Percentiles rank a stretch among this genome's conserved stretches.
These are phyloP conservation scores for Thelonectria discophora DNA, from an alignment of 2,329 filamentous ascomycete genomes.

Conservation along the genomic window DNA sequence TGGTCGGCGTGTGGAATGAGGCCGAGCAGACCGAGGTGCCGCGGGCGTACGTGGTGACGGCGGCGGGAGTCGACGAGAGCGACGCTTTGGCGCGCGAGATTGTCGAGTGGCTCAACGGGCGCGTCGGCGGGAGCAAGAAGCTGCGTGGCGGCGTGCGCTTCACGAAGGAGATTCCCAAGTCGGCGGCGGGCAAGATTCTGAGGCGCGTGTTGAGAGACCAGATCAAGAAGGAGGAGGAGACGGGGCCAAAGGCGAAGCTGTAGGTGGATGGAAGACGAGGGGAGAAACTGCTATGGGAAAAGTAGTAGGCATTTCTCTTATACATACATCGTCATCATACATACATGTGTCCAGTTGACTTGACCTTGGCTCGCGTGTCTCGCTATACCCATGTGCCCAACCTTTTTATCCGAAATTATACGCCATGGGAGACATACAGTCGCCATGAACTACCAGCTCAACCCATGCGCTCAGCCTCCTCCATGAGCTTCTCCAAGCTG, in stretches of 20 bases:
- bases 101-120: slow-evolving; percentile 56
- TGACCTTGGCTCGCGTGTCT: neutral
- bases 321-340: slow-evolving; percentile 25
- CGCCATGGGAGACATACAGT: neutral
- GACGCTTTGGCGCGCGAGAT: slow-evolving; percentile 49
- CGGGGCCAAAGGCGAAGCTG: slow-evolving; percentile 47
- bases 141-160: slow-evolving; percentile 77
- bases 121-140: slow-evolving; percentile 72
- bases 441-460: slow-evolving; percentile 42
- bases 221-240: slow-evolving; percentile 49
- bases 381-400: slow-evolving; percentile 6
- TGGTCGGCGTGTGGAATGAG: slow-evolving; percentile 68
- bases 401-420: slow-evolving; percentile 4
- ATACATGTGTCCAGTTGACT: slow-evolving; percentile 9
- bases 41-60: slow-evolving; percentile 53
- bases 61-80: slow-evolving; percentile 48
- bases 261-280: slow-evolving; percentile 30
- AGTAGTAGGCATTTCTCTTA: slow-evolving; percentile 1
- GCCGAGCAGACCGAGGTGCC: slow-evolving; percentile 74
- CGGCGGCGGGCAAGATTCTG: slow-evolving; percentile 63
- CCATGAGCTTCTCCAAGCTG: slow-evolving; percentile 83
- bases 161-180: slow-evolving; percentile 75
- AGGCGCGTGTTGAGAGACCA: slow-evolving; percentile 59
- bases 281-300: neutral
- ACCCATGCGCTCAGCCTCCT: slow-evolving; percentile 85